Base-by-base conservation (phyloP, 495 filamentous ascomycete species). In the Penicillium paradoxum region DNA sequence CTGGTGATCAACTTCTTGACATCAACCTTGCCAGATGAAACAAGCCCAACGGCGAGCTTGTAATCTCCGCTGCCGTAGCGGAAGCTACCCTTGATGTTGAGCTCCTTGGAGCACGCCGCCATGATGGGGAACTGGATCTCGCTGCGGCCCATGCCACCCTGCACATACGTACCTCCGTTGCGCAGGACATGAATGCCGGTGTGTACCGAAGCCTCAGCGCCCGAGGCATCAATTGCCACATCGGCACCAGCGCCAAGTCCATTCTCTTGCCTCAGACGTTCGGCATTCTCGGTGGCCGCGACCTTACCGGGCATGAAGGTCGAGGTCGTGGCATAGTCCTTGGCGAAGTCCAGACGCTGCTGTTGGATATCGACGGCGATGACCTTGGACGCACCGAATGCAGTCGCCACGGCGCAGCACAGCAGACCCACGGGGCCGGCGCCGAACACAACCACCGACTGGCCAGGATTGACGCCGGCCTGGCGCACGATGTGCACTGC, bases 81-180 rank as follows among this genome's bases (percentile, higher is more conserved):
- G 59, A 82, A 79, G 45, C 73, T 75, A 6, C 79, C 78, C 56
- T 74, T 77, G 44, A 82, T 41, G 8, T 64, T 79, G 56, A 82
- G 54, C 53, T 77, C 81, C 56, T 78, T 76, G 14, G 74, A 75
- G 59, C 74, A 79, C n/a, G 74, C 72, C 2, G 72, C 74, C 63
- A 76, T 79, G 54, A 83, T 83, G 1, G 81, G 79, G 60, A 83
- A 80, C 2, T 57, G 63, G 39, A 81, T 76, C 59, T 81, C 77
- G 55, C 73, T 75, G 42, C 74, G 74, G 0, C 79, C 81, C 76
- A 84, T 79, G 14, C 81, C 82, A 38, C 76, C 79, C 59, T 86
- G 81, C 3, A 85, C 80, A 54, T 79, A 83, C 6, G 73, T 82
- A 11, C 81, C 80, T 8, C 80, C 79, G 47, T 67, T 71, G 32